phyloP scores from a whole-genome alignment of 164 flowering plant genomes.

The Aristolochia contorta region DNA sequence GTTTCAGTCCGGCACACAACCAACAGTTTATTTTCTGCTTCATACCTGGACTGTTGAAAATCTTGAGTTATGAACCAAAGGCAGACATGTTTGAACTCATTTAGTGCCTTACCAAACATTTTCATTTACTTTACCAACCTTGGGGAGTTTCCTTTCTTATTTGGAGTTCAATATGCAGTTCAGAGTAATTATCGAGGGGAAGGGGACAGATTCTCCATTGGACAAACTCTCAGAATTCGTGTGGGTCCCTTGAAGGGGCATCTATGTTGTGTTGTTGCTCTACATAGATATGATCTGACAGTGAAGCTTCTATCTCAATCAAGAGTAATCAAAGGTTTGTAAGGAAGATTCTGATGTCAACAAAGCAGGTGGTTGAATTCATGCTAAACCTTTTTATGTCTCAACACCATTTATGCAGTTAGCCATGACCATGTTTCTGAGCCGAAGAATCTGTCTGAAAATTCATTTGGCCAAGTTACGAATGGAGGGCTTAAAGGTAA shows the following conservation, averaged over 20 bases:
- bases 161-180: conserved; percentile 33
- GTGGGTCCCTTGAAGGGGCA: conserved; percentile 89
- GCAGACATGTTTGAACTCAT: no score
- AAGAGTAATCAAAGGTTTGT: conserved; percentile 74
- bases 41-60: no score
- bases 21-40: no score
- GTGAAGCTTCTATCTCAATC: conserved; percentile 87
- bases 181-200: conserved; percentile 28
- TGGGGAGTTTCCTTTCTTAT: background rate
- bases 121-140: background rate
- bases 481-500: background rate
- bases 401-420: conserved; percentile 39
- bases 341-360: no score
- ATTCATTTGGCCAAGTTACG: background rate
- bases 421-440: conserved; percentile 74
- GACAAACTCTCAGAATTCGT: conserved; percentile 80
- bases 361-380: no score
- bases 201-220: conserved; percentile 59
- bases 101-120: background rate
- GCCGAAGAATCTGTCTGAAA: conserved; percentile 38
- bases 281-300: conserved; percentile 65
- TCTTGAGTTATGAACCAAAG: no score
- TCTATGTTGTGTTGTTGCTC: conserved; percentile 74
- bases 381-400: background rate
- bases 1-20: no score